Evolutionary conservation across 108 stramenopile species (phyloP).

Genomic region (Cyclostephanos invisitatus): DNA sequence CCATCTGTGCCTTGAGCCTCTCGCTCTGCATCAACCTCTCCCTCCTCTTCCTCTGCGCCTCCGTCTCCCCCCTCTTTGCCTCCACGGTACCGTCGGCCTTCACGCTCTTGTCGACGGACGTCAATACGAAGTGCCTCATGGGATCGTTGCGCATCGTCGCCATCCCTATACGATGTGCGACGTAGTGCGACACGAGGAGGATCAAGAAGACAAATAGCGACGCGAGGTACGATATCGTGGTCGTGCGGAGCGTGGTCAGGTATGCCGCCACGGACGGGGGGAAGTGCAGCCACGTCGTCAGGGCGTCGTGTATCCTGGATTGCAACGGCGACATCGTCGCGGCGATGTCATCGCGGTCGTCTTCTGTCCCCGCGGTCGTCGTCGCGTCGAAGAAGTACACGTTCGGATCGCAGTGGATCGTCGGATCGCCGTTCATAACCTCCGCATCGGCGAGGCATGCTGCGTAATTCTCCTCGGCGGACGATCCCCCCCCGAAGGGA

Average conservation of each 20-base stretch:
- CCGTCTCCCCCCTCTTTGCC: conserved; percentile 43
- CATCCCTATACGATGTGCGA: conserved; percentile 28
- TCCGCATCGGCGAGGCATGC: conserved; percentile 34
- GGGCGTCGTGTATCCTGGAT: conserved; percentile 12
- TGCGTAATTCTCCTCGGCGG: conserved; percentile 38
- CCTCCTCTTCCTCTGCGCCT: conserved; percentile 40
- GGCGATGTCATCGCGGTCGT: neutral
- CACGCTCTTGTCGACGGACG: conserved; percentile 20
- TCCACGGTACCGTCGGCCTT: conserved; percentile 42
- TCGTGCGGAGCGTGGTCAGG: conserved; percentile 26
- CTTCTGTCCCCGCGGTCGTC: neutral
- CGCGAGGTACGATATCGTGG: conserved; percentile 41
- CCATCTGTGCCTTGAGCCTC: conserved; percentile 49
- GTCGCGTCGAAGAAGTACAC: conserved; percentile 21
- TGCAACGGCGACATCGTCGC: conserved; percentile 7
- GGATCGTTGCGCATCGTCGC: conserved; percentile 27
- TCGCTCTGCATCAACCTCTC: conserved; percentile 45
- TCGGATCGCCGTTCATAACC: conserved; percentile 30
- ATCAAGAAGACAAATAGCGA: conserved; percentile 37
- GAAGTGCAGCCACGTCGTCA: conserved; percentile 10
- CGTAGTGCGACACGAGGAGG: conserved; percentile 30
- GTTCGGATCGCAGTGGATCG: conserved; percentile 18
- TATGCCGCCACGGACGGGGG: conserved; percentile 23
- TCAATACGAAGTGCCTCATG: conserved; percentile 41
- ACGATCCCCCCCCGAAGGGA: neutral